phyloP scores from a whole-genome alignment of 2,329 filamentous ascomycete species.

The Exophiala lecanii-corni region DNA sequence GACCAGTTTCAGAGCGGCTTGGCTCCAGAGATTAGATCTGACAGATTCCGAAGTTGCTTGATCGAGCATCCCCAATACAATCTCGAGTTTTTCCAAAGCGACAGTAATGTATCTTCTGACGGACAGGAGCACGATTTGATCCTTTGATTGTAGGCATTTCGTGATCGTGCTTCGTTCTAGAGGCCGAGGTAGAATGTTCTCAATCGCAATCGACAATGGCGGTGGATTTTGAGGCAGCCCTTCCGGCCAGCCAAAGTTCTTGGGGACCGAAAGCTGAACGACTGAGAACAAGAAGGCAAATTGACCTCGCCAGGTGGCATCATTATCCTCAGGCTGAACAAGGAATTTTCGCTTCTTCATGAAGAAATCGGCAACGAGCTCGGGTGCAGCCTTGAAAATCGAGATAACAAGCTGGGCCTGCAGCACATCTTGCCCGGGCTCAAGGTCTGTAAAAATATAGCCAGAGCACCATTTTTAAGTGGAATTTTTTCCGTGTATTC shows the following conservation, averaged over 20 bases:
- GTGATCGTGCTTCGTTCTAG: constrained; percentile 74
- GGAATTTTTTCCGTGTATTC: constrained; percentile 62
- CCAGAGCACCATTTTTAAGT: constrained; percentile 73
- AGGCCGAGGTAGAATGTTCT: constrained; percentile 79
- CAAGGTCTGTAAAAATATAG: constrained; percentile 72
- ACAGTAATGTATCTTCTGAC: constrained; percentile 73
- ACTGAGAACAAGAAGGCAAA: constrained; percentile 81
- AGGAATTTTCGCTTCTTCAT: constrained; percentile 71
- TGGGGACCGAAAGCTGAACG: constrained; percentile 68
- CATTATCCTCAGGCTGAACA: constrained; percentile 79
- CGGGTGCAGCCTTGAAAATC: constrained; percentile 76
- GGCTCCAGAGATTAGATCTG: constrained; percentile 58
- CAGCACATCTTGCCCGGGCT: constrained; percentile 72
- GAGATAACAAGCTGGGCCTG: constrained; percentile 77
- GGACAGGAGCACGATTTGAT: constrained; percentile 78
- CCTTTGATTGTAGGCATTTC: constrained; percentile 72
- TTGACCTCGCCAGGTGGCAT: constrained; percentile 91
- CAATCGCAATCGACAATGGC: constrained; percentile 71
- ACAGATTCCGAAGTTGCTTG: constrained; percentile 34
- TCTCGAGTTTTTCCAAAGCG: constrained; percentile 71
- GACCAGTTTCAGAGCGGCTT: constrained; percentile 62
- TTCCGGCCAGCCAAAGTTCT: constrained; percentile 60
- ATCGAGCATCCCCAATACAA: constrained; percentile 58
- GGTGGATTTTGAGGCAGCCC: constrained; percentile 66
- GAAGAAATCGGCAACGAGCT: constrained; percentile 86